Evolutionary conservation across 1,284 basidiomycete species (phyloP).

Genomic region (Polyporus tsugae): DNA sequence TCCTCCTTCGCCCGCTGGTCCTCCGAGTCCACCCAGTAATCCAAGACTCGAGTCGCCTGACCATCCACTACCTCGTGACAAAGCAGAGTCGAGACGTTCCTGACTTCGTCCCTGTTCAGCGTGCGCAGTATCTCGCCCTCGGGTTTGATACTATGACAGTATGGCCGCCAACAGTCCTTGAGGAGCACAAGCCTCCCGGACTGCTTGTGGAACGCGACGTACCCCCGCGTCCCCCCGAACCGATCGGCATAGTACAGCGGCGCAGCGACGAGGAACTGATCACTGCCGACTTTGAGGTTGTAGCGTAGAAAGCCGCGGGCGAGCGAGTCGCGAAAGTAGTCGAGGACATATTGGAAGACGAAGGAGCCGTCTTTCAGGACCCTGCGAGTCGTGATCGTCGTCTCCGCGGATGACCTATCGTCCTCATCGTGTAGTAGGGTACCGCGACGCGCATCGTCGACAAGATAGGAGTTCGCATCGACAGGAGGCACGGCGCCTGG

Average conservation of each 20-base stretch:
- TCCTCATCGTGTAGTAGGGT: too few relatives aligned
- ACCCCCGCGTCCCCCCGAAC: constrained; percentile 14
- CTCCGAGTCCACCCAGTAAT: background rate
- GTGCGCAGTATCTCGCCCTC: constrained; percentile 12
- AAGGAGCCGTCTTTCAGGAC: background rate
- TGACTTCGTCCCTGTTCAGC: constrained; percentile 5
- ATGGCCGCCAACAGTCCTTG: constrained; percentile 24
- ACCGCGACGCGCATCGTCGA: background rate
- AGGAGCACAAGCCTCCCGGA: constrained; percentile 10
- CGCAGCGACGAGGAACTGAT: constrained; percentile 13
- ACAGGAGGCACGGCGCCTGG: background rate
- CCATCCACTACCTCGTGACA: constrained; percentile 6
- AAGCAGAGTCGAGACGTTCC: constrained; percentile 8
- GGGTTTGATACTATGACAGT: background rate
- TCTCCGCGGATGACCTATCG: background rate
- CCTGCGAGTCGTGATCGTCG: background rate
- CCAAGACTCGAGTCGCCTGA: background rate
- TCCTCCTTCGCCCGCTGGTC: background rate
- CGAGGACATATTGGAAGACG: constrained; percentile 5
- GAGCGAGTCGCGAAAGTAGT: constrained; percentile 6
- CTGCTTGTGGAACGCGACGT: constrained; percentile 7
- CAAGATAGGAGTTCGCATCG: background rate
- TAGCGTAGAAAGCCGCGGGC: constrained; percentile 4
- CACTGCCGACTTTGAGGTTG: background rate
- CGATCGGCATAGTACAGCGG: constrained; percentile 7